Conservation (phyloP, 192 early-diverging fungal species). For the Coemansia reversa region DNA sequence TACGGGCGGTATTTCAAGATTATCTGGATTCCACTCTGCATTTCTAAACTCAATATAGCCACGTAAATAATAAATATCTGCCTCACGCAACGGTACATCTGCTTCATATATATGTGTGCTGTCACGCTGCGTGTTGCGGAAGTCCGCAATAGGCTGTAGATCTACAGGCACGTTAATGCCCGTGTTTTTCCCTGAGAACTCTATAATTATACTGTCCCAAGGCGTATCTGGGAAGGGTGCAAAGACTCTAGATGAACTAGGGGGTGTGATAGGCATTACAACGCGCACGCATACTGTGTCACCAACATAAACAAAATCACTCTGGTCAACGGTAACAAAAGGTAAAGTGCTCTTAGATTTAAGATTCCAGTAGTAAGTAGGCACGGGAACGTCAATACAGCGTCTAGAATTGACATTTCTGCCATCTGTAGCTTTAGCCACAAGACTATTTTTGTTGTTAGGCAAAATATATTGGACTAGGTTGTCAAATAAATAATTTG, state of each 20-base stretch:
- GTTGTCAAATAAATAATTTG: too few species aligned
- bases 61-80: not conserved
- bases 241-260: too few species aligned
- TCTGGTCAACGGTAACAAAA: not conserved
- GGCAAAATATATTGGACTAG: too few species aligned
- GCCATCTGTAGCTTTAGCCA: too few species aligned
- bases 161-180: slow-evolving; percentile 3
- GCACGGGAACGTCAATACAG: too few species aligned
- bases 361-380: too few species aligned
- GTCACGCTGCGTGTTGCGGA: not conserved
- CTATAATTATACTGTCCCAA: slow-evolving; percentile 10
- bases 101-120: slow-evolving; percentile 5
- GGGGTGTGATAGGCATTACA: too few species aligned
- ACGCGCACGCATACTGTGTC: too few species aligned
- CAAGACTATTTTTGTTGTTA: too few species aligned
- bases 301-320: not conserved
- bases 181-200: not conserved
- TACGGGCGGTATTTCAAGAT: slow-evolving; percentile 1
- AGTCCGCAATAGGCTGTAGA: not conserved
- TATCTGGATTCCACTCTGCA: slow-evolving; percentile 9
- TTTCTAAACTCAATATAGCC: slow-evolving; percentile 11
- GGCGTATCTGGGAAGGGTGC: slow-evolving; percentile 8
- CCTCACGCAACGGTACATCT: slow-evolving; percentile 7
- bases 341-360: too few species aligned
- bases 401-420: too few species aligned